Base-by-base conservation (phyloP, 805 yeast species). In the Ogataea angusta region DNA sequence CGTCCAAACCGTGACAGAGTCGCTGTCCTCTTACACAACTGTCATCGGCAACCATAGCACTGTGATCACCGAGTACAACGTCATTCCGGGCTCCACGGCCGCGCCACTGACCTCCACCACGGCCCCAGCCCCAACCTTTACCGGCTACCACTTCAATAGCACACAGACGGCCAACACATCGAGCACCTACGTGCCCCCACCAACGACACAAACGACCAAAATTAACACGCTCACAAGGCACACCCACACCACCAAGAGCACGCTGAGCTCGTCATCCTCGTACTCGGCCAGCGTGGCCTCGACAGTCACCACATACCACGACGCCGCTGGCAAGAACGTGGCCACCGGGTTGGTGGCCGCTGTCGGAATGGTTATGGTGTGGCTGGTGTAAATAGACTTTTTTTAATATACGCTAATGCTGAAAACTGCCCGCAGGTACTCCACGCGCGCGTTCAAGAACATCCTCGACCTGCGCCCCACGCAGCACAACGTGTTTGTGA, bases 1-100 rank as follows among this genome's bases (percentile, higher is more conserved):
- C 14, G 36, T 38, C 22, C 10, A 32, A 10, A 25, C 45, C 17
- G 27, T 42, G 14, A 39, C 40, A 15, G 45, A 54, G 18, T 49
- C 52, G 48, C 31, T 48, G 41, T 27, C 54, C n/a, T 33, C 52
- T 5, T 42, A 43, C 37, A 66, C 72, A 30, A 48, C 62, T 27
- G 59, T 66, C 28, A 57, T 60, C 21, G 48, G 59, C 39, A 73
- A 67, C 21, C 53, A 54, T 16, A 58, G 47, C 35, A 66, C 71
- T 17, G 59, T 63, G 27, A 57, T 60, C 57, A 66, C 75, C 43
- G 68, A 74, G 18, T 63, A 58, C 58, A 63, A 68, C 48, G 68
- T 51, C 32, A 18, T 44, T n/a, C 35, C 49, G 2, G 44, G 40
- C 12, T 15, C 42, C 10, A 7, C 21, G 21, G 21, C 21, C 9